These are phyloP conservation scores for Kurtzmaniella natalensis DNA, from an alignment of 1,139 yeast species.

Conservation along the genomic window DNA sequence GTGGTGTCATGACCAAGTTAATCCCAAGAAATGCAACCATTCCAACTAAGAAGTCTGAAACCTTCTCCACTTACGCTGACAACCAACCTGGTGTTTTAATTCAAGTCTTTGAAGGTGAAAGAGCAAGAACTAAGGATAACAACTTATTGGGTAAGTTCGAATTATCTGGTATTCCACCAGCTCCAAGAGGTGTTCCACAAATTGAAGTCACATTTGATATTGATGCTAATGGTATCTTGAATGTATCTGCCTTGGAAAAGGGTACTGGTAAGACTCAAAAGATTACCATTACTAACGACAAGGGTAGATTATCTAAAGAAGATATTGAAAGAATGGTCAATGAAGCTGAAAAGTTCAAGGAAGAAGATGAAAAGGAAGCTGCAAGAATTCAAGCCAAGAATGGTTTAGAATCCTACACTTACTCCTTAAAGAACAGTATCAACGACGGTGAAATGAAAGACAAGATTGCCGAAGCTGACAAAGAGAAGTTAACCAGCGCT, in stretches of 20 bases:
- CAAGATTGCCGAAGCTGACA: conserved; percentile 42
- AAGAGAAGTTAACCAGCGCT: conserved; percentile 38
- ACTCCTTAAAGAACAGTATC: conserved; percentile 63
- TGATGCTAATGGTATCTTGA: conserved; percentile 92
- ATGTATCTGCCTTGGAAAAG: conserved; percentile 89
- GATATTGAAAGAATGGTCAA: conserved; percentile 47
- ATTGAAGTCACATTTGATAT: conserved; percentile 90
- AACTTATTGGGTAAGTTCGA: conserved; percentile 93
- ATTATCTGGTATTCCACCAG: conserved; percentile 91
- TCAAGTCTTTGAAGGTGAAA: conserved; percentile 96
- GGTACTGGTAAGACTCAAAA: conserved; percentile 70
- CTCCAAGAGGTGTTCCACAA: conserved; percentile 97
- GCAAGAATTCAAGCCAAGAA: conserved; percentile 59
- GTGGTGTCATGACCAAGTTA: conserved; percentile 95
- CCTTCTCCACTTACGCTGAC: conserved; percentile 92
- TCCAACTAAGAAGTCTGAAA: conserved; percentile 93
- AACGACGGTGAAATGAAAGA: conserved; percentile 47
- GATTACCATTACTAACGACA: conserved; percentile 40
- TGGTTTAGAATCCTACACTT: conserved; percentile 84
- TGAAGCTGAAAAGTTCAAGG: conserved; percentile 40
- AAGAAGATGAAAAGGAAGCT: conserved; percentile 37
- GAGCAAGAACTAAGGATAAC: conserved; percentile 92
- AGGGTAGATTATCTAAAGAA: conserved; percentile 48
- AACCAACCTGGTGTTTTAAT: conserved; percentile 95
- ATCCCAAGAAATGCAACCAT: conserved; percentile 95